These are phyloP conservation scores for Microdochium nivale DNA, from an alignment of 2,329 filamentous ascomycete genomes.

Conservation along the genomic window DNA sequence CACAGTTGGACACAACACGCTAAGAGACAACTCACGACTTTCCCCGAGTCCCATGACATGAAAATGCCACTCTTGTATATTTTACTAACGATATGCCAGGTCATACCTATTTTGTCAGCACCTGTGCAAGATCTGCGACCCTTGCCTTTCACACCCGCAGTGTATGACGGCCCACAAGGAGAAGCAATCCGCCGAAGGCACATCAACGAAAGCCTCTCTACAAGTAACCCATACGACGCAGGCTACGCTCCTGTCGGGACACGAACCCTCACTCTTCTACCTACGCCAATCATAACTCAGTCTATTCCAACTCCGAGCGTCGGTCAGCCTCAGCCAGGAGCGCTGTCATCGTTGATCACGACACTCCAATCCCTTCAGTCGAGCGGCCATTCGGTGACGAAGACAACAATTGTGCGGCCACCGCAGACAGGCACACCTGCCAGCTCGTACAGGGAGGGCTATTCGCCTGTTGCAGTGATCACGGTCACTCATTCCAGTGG, in stretches of 20 bases:
- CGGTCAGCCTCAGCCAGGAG: background rate
- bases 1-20: background rate
- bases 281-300: background rate
- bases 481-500: constrained; percentile 20
- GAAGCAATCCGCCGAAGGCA: constrained; percentile 6
- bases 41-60: background rate
- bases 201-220: background rate
- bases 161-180: background rate
- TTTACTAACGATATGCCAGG: constrained; percentile 19
- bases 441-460: constrained; percentile 8
- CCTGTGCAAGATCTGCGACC: constrained; percentile 6
- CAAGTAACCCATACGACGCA: constrained; percentile 10
- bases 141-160: background rate
- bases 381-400: background rate
- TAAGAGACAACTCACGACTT: background rate
- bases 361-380: background rate
- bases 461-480: constrained; percentile 18
- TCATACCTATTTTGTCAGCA: constrained; percentile 9
- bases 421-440: background rate
- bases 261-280: constrained; percentile 15
- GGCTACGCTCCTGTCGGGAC: constrained; percentile 17
- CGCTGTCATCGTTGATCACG: background rate
- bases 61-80: constrained; percentile 13
- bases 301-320: background rate
- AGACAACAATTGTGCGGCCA: background rate